Conservation (phyloP, 352 stramenopile species). For the Phytopythium vexans region DNA sequence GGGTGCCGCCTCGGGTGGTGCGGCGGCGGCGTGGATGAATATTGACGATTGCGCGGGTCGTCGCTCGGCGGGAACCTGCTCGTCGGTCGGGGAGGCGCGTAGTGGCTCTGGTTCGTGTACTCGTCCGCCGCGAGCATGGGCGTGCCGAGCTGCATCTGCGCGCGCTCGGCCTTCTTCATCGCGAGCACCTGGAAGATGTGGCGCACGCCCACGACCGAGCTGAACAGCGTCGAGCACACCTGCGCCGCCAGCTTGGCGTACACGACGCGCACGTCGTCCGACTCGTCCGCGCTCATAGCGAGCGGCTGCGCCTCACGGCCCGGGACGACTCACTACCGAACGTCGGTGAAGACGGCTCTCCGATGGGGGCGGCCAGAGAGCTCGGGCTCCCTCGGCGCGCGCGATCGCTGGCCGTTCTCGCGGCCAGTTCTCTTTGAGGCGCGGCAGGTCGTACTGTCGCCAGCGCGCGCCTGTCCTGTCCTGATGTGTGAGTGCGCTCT, state of each 20-base stretch:
- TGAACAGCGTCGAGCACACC: slow-evolving; percentile 63
- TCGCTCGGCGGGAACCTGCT: not conserved
- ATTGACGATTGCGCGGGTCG: no score
- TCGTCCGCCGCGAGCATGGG: slow-evolving; percentile 26
- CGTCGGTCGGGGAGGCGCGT: not conserved
- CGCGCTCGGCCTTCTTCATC: slow-evolving; percentile 24
- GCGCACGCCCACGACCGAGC: slow-evolving; percentile 59
- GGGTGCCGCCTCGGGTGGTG: slow-evolving; percentile 7
- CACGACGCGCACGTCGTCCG: slow-evolving; percentile 13
- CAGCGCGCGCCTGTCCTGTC: no score
- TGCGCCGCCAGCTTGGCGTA: slow-evolving; percentile 67
- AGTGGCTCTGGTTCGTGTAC: slow-evolving; percentile 1
- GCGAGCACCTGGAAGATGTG: slow-evolving; percentile 56
- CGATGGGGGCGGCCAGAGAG: no score
- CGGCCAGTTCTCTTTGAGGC: no score
- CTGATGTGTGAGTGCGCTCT: no score
- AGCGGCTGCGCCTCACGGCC: no score
- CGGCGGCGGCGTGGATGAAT: slow-evolving; percentile 9
- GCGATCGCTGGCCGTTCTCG: no score
- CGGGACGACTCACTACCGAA: no score
- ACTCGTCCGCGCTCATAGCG: slow-evolving; percentile 6
- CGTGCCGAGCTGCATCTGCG: slow-evolving; percentile 24
- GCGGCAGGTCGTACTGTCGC: no score
- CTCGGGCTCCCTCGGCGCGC: no score
- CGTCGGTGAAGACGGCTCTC: no score